These are phyloP conservation scores for Neoboletus subvelutipes DNA, from an alignment of 768 basidiomycete species.

Conservation along the genomic window DNA sequence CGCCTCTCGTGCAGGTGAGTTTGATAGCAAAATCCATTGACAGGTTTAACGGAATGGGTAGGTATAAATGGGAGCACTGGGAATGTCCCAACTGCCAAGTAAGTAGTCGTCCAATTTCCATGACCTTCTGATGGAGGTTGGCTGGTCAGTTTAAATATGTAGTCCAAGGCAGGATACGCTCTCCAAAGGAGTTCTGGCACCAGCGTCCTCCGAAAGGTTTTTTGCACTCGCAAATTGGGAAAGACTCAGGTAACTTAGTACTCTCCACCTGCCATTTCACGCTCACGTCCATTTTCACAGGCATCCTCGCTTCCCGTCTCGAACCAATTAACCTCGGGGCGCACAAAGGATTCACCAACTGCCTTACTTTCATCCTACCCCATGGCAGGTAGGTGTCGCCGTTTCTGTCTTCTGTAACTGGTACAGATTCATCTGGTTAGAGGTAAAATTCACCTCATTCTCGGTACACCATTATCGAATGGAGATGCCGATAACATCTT, in stretches of 20 bases:
- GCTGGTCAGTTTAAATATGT: constrained; percentile 14
- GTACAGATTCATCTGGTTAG: constrained; percentile 24
- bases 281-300: constrained; percentile 11
- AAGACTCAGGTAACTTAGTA: constrained; percentile 27
- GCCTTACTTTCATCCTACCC: constrained; percentile 54
- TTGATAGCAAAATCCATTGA: neutral
- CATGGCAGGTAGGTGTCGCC: constrained; percentile 37
- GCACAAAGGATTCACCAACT: constrained; percentile 25
- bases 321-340: constrained; percentile 22
- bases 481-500: constrained; percentile 56
- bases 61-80: constrained; percentile 75
- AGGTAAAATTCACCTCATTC: constrained; percentile 62
- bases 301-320: constrained; percentile 15
- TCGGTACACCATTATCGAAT: constrained; percentile 40
- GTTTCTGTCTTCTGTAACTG: neutral
- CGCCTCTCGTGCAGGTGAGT: constrained; percentile 70
- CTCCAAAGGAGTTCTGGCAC: constrained; percentile 40
- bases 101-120: constrained; percentile 8
- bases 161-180: constrained; percentile 23
- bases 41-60: constrained; percentile 27
- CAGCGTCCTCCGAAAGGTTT: constrained; percentile 27
- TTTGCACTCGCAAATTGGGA: constrained; percentile 30
- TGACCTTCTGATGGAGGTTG: neutral
- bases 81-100: constrained; percentile 66
- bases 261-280: neutral